Percentiles rank a stretch among this genome's conserved stretches.
Evolutionary conservation across 768 basidiomycete genomes (phyloP).

Genomic region (Asterophora parasitica): DNA sequence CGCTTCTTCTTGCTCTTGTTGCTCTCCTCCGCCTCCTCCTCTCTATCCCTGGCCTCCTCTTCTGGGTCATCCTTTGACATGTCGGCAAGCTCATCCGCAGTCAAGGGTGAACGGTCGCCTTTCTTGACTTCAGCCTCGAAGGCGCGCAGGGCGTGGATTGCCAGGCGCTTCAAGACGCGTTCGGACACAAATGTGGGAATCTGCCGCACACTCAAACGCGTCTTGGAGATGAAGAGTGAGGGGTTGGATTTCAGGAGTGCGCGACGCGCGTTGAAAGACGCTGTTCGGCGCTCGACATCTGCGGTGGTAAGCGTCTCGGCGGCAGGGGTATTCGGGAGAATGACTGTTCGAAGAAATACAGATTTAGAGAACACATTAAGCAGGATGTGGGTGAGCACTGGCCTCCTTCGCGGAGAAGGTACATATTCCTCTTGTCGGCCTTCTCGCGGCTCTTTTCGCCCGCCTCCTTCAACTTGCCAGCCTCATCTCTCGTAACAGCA

Average conservation of each 20-base stretch:
- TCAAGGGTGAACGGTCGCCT: conserved; percentile 55
- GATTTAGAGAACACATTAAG: not conserved
- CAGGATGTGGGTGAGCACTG: conserved; percentile 21
- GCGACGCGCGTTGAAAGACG: conserved; percentile 82
- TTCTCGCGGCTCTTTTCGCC: conserved; percentile 83
- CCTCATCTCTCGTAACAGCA: conserved; percentile 88
- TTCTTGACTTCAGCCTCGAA: conserved; percentile 78
- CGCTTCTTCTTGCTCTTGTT: conserved; percentile 25
- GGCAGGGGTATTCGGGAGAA: conserved; percentile 82
- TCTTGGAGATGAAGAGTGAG: conserved; percentile 89
- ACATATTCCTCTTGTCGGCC: conserved; percentile 92
- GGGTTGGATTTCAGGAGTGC: conserved; percentile 87
- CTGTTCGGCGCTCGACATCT: conserved; percentile 82
- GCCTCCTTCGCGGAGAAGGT: conserved; percentile 96
- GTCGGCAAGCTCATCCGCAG: conserved; percentile 65
- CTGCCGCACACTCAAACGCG: conserved; percentile 90
- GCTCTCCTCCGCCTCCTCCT: conserved; percentile 34
- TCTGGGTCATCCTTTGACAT: conserved; percentile 16
- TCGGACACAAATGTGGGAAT: conserved; percentile 90
- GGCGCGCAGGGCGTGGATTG: conserved; percentile 69
- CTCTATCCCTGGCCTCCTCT: conserved; percentile 44
- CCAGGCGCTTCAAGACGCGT: conserved; percentile 82
- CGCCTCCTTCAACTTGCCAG: conserved; percentile 82
- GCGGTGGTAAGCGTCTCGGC: conserved; percentile 63
- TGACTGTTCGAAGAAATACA: conserved; percentile 47